phyloP scores from a whole-genome alignment of 2,329 filamentous ascomycete species.

The Exophiala xenobiotica region DNA sequence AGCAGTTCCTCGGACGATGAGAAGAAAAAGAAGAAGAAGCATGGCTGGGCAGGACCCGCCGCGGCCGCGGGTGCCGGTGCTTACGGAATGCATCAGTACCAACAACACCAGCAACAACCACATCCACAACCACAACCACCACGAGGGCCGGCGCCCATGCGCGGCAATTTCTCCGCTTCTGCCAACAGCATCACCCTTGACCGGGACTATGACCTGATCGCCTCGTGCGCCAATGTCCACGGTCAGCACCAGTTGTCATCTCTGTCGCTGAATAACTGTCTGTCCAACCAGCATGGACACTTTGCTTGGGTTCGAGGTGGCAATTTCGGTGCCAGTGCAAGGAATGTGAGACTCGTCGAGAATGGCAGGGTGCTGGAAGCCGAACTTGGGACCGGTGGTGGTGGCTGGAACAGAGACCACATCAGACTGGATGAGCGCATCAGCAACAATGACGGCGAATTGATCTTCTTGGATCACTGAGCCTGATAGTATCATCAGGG shows the following conservation, averaged over 20 bases:
- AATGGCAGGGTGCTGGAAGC: conserved; percentile 27
- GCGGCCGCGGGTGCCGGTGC: conserved; percentile 14
- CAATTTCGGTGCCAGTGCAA: conserved; percentile 39
- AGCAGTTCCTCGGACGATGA: conserved; percentile 26
- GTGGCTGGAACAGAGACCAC: conserved; percentile 29
- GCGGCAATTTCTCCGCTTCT: conserved; percentile 42
- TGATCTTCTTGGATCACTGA: conserved; percentile 30
- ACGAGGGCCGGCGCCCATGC: conserved; percentile 2
- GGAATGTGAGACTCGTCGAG: conserved; percentile 26
- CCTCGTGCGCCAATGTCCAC: conserved; percentile 35
- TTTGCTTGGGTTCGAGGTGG: conserved; percentile 39
- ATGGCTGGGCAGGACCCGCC: conserved; percentile 7
- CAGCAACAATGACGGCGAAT: conserved; percentile 39
- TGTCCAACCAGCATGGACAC: conserved; percentile 40
- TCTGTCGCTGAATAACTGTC: conserved; percentile 40
- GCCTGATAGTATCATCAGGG: too few relatives aligned
- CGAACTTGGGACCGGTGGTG: conserved; percentile 26
- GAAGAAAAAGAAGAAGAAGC: conserved; percentile 26
- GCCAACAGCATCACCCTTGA: conserved; percentile 38
- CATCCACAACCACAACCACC: neutral
- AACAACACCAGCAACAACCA: conserved; percentile 12
- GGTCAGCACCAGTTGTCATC: conserved; percentile 36
- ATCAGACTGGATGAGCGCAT: conserved; percentile 42
- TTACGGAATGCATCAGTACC: conserved; percentile 15
- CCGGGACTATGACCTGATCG: conserved; percentile 38